Conservation (phyloP, 139 green algal species). For the Yamagishiella unicocca region DNA sequence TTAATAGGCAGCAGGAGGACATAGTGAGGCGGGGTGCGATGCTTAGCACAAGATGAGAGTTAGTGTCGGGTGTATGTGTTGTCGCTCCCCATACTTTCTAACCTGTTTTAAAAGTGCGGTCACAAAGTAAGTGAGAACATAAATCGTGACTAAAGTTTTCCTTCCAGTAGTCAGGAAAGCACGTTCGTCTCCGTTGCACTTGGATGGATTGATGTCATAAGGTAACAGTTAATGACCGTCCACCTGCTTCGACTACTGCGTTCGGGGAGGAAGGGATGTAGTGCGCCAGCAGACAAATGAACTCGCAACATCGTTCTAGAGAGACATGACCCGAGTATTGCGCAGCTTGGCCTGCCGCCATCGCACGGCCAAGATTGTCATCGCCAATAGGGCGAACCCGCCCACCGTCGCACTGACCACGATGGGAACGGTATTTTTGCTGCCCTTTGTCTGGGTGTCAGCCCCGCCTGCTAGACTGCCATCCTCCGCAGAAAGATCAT, state of each 20-base stretch:
- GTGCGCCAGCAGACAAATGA: neutral
- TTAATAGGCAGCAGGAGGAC: too few species aligned
- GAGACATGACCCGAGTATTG: neutral
- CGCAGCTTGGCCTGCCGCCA: neutral
- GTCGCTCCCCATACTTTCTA: too few species aligned
- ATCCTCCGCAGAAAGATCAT: neutral
- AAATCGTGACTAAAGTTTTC: neutral
- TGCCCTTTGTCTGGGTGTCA: too few species aligned
- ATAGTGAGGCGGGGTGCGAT: too few species aligned
- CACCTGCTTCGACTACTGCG: too few species aligned
- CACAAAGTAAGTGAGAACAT: too few species aligned
- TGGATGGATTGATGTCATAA: neutral
- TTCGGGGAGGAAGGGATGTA: neutral
- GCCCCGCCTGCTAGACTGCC: neutral
- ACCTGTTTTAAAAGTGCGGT: too few species aligned
- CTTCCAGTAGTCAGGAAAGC: neutral
- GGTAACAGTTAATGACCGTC: too few species aligned
- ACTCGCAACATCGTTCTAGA: neutral
- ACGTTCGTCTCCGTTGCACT: neutral
- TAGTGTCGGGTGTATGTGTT: too few species aligned
- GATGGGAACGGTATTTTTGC: neutral
- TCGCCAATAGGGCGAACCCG: neutral
- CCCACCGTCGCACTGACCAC: neutral
- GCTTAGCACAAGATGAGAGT: too few species aligned
- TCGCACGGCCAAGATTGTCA: neutral